phyloP scores from a whole-genome alignment of 208 protist species.

The Crithidia fasciculata region DNA sequence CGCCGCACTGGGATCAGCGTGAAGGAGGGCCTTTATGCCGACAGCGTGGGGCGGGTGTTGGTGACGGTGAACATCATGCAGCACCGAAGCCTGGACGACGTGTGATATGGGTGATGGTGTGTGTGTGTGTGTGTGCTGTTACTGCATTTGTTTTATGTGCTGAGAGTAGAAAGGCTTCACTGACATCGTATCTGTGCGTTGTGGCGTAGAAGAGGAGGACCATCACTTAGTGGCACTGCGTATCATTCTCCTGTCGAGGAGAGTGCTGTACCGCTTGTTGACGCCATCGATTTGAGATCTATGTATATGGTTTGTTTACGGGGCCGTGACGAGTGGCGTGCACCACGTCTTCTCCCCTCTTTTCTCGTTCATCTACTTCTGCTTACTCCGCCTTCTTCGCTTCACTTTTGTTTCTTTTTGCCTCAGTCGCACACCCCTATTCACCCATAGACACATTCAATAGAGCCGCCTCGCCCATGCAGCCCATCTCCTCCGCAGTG shows the following conservation, averaged over 20 bases:
- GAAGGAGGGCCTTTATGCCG: constrained; percentile 48
- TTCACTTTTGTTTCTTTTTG: not conserved
- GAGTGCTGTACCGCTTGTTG: too few relatives aligned
- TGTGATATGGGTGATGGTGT: not conserved
- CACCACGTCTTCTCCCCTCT: too few relatives aligned
- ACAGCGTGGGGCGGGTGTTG: constrained; percentile 50
- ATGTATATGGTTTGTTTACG: too few relatives aligned
- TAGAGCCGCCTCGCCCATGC: constrained; percentile 3
- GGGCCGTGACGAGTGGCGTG: too few relatives aligned
- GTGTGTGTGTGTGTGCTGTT: too few relatives aligned
- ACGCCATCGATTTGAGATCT: too few relatives aligned
- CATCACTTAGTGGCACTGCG: too few relatives aligned
- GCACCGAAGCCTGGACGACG: constrained; percentile 20
- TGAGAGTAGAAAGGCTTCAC: too few relatives aligned
- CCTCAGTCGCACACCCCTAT: not conserved
- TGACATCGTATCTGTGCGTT: too few relatives aligned
- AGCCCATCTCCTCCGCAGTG: constrained; percentile 14
- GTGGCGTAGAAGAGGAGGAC: too few relatives aligned
- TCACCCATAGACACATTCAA: not conserved
- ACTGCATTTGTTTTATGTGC: not conserved
- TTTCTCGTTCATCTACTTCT: not conserved
- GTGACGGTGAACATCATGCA: constrained; percentile 61
- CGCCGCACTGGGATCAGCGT: constrained; percentile 46
- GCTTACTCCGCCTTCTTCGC: not conserved
- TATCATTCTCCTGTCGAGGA: too few relatives aligned